Conservation (phyloP, 2,329 filamentous ascomycete species). For the Claviceps pusilla region DNA sequence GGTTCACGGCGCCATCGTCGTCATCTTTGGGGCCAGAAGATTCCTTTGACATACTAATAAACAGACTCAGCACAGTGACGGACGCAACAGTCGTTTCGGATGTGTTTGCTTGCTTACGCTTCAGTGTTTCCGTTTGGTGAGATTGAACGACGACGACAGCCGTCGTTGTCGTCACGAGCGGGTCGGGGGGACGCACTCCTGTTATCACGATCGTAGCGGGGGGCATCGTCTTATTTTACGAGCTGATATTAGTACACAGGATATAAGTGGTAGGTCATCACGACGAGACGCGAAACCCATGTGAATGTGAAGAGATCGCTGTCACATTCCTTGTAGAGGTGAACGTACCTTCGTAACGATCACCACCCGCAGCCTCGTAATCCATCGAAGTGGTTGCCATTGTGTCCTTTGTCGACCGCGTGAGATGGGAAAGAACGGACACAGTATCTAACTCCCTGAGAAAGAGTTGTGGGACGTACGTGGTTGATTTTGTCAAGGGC, state of each 20-base stretch:
- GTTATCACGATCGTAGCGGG: conserved; percentile 52
- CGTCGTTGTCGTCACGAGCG: conserved; percentile 44
- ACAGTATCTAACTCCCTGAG: background rate
- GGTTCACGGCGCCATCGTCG: conserved; percentile 73
- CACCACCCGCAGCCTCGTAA: conserved; percentile 52
- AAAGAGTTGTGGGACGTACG: background rate
- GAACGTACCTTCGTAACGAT: conserved; percentile 46
- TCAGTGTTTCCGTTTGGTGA: conserved; percentile 39
- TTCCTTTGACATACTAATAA: conserved; percentile 34
- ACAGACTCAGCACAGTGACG: background rate
- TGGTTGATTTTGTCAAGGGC: conserved; percentile 1
- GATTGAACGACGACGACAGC: conserved; percentile 44
- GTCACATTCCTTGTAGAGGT: conserved; percentile 2
- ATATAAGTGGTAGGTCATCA: background rate
- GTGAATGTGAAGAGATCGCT: background rate
- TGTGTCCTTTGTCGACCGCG: conserved; percentile 6
- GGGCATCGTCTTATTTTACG: conserved; percentile 38
- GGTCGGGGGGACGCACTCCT: conserved; percentile 51
- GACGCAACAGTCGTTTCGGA: background rate
- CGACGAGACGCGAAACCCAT: background rate
- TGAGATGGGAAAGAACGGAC: conserved; percentile 5
- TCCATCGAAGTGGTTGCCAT: conserved; percentile 56
- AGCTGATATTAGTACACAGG: background rate
- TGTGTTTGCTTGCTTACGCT: conserved; percentile 10
- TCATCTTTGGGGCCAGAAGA: conserved; percentile 38